A percentile compares a stretch with the other conserved stretches of the same genome.
Conservation (phyloP, 768 basidiomycete species). For the Suillus subaureus region DNA sequence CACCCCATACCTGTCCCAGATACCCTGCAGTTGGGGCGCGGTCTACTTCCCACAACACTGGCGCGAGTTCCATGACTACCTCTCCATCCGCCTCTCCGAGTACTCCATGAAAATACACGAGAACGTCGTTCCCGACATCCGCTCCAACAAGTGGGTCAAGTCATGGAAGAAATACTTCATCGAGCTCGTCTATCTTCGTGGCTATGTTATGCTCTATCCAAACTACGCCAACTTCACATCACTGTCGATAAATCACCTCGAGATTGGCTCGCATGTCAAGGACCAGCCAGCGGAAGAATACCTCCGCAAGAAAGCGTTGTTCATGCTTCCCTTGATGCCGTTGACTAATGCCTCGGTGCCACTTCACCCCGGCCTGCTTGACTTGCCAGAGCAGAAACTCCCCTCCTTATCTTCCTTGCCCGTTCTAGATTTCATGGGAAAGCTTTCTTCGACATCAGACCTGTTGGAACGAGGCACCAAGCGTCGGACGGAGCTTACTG, state of each 20-base stretch:
- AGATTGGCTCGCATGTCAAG: slow-evolving; percentile 81
- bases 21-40: slow-evolving; percentile 92
- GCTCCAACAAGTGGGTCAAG: slow-evolving; percentile 78
- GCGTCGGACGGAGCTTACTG: slow-evolving; percentile 38
- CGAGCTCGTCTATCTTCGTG: slow-evolving; percentile 78
- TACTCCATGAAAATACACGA: slow-evolving; percentile 31
- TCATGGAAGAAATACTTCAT: slow-evolving; percentile 94
- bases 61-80: slow-evolving; percentile 84
- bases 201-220: slow-evolving; percentile 89
- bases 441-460: slow-evolving; percentile 36
- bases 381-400: slow-evolving; percentile 57
- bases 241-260: slow-evolving; percentile 89
- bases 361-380: slow-evolving; percentile 44
- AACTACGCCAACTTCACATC: slow-evolving; percentile 74
- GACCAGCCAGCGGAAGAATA: slow-evolving; percentile 47
- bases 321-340: slow-evolving; percentile 71
- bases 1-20: slow-evolving; percentile 81
- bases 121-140: slow-evolving; percentile 68
- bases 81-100: slow-evolving; percentile 70
- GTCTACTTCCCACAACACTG: slow-evolving; percentile 89
- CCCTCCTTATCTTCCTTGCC: slow-evolving; percentile 61
- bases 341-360: slow-evolving; percentile 26
- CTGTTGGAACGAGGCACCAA: slow-evolving; percentile 38
- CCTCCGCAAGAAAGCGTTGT: slow-evolving; percentile 60
- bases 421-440: slow-evolving; percentile 67